phyloP scores from a whole-genome alignment of 1,284 basidiomycete species.

The Rhodotorula sp. region DNA sequence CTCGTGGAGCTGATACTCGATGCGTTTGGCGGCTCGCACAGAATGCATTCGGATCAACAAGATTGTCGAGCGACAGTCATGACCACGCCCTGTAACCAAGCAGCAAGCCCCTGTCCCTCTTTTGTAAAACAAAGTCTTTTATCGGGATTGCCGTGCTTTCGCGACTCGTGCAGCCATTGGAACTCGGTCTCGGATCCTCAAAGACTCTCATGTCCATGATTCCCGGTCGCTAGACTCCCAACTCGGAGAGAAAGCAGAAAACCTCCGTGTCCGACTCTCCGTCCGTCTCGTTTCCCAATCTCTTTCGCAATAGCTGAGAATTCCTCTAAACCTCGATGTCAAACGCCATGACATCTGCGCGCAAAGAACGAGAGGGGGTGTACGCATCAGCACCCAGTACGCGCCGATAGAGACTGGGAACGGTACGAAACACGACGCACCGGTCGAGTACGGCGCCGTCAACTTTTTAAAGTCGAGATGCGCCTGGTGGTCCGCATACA shows the following conservation, averaged over 20 bases:
- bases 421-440: neutral
- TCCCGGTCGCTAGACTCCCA: no score
- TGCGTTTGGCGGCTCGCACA: neutral
- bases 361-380: neutral
- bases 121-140: no score
- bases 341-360: conserved; percentile 11
- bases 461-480: conserved; percentile 16
- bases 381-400: neutral
- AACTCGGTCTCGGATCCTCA: no score
- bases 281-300: neutral
- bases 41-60: conserved; percentile 33
- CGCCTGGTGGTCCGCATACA: conserved; percentile 12
- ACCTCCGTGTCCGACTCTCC: no score
- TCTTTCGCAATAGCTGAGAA: no score
- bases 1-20: neutral
- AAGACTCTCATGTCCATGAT: no score
- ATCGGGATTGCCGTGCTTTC: no score
- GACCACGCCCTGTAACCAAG: neutral
- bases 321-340: conserved; percentile 5
- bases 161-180: no score
- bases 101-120: no score
- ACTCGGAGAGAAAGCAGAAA: no score
- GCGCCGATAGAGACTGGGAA: no score
- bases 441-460: conserved; percentile 1
- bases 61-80: conserved; percentile 27